Conservation (phyloP, 2,329 filamentous ascomycete species). For the Neoascochyta sp. region DNA sequence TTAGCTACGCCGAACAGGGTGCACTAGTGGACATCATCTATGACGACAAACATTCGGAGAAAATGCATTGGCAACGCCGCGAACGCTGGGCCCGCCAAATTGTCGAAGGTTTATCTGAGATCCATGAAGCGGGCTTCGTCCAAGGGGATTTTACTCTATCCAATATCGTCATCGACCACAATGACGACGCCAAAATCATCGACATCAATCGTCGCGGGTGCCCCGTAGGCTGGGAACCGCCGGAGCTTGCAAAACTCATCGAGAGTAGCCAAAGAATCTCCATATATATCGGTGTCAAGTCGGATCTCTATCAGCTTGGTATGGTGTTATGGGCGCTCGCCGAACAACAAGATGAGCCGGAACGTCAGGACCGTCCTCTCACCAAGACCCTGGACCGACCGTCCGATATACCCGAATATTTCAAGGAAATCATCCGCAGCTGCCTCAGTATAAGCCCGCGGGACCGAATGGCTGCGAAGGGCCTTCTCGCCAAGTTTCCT, state of each 20-base stretch:
- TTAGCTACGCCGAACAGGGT: conserved; percentile 81
- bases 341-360: conserved; percentile 84
- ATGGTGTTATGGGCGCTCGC: conserved; percentile 97
- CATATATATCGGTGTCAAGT: conserved; percentile 98
- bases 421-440: conserved; percentile 66
- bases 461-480: conserved; percentile 66
- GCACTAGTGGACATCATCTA: conserved; percentile 89
- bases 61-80: conserved; percentile 65
- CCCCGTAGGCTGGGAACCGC: conserved; percentile 95
- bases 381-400: conserved; percentile 32
- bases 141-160: conserved; percentile 97
- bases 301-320: conserved; percentile 89
- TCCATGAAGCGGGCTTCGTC: conserved; percentile 93
- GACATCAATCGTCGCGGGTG: conserved; percentile 98
- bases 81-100: conserved; percentile 91
- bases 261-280: conserved; percentile 84
- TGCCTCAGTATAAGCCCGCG: conserved; percentile 75
- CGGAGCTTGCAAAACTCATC: conserved; percentile 81
- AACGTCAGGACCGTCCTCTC: conserved; percentile 67
- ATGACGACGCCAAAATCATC: conserved; percentile 90
- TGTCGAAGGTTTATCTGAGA: conserved; percentile 80
- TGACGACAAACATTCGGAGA: conserved; percentile 58
- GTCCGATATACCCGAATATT: conserved; percentile 71
- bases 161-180: conserved; percentile 87
- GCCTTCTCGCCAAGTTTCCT: conserved; percentile 54